These are phyloP conservation scores for Saccharomycopsis schoenii DNA, from an alignment of 805 yeast species.

Conservation along the genomic window DNA sequence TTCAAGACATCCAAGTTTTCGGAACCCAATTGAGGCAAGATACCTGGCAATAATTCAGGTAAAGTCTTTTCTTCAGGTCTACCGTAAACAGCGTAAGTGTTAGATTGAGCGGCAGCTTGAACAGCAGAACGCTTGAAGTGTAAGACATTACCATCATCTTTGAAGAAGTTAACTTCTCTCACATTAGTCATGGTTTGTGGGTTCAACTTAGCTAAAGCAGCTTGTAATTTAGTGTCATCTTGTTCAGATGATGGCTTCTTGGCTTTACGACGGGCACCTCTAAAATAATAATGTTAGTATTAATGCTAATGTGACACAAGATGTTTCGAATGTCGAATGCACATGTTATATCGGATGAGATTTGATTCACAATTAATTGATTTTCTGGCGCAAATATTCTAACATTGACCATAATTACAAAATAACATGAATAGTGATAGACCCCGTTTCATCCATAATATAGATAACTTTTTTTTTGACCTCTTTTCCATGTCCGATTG, in stretches of 20 bases:
- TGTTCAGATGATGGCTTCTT: slow-evolving; percentile 64
- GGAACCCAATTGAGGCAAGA: slow-evolving; percentile 92
- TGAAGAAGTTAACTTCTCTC: slow-evolving; percentile 97
- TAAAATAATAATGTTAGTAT: slow-evolving; percentile 10
- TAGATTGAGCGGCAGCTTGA: slow-evolving; percentile 82
- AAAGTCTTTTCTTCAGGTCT: slow-evolving; percentile 86
- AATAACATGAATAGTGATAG: too few species aligned
- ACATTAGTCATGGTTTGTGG: slow-evolving; percentile 82
- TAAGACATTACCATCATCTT: slow-evolving; percentile 90
- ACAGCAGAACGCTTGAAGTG: slow-evolving; percentile 96
- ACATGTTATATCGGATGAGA: too few species aligned
- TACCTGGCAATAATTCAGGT: slow-evolving; percentile 87
- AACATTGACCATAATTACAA: too few species aligned
- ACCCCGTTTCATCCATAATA: too few species aligned
- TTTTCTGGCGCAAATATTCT: too few species aligned
- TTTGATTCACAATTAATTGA: too few species aligned
- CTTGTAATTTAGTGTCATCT: slow-evolving; percentile 87
- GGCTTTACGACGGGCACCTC: slow-evolving; percentile 80
- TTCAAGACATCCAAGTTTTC: slow-evolving; percentile 87
- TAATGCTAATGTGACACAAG: not conserved
- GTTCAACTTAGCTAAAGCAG: slow-evolving; percentile 78
- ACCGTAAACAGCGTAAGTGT: slow-evolving; percentile 93
- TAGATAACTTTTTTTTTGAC: too few species aligned
- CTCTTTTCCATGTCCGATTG: too few species aligned
- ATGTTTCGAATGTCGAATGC: too few species aligned